Evolutionary conservation across 495 filamentous ascomycete genomes (phyloP).

Genomic region (Melanomma pulvis-pyrius): DNA sequence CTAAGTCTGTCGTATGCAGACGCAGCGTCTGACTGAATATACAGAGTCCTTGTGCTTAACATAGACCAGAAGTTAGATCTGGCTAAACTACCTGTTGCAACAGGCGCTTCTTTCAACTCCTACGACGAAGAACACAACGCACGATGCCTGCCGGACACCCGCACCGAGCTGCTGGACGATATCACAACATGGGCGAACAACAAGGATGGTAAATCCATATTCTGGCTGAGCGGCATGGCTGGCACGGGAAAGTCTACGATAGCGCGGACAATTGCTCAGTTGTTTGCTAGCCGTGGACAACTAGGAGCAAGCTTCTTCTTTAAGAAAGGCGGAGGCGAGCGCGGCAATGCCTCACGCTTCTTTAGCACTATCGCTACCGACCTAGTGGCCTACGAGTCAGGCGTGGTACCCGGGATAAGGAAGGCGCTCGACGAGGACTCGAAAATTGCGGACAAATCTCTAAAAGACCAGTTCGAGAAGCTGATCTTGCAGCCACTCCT

Average conservation of each 20-base stretch:
- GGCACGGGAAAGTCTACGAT: slow-evolving; percentile 47
- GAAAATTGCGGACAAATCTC: slow-evolving; percentile 11
- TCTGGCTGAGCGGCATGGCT: slow-evolving; percentile 45
- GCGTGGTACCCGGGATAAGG: slow-evolving; percentile 10
- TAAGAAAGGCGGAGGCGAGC: slow-evolving; percentile 33
- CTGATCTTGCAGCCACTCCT: slow-evolving; percentile 21
- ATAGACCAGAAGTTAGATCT: slow-evolving; percentile 1
- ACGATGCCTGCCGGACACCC: slow-evolving; percentile 32
- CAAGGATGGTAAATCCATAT: slow-evolving; percentile 30
- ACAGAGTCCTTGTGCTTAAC: not conserved
- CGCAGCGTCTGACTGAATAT: not conserved
- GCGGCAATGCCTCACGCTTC: slow-evolving; percentile 30
- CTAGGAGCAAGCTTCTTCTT: slow-evolving; percentile 40
- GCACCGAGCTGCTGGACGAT: slow-evolving; percentile 30
- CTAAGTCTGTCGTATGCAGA: not conserved
- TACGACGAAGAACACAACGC: slow-evolving; percentile 24
- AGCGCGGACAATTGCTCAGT: slow-evolving; percentile 35
- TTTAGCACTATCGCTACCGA: slow-evolving; percentile 36
- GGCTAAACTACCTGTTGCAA: slow-evolving; percentile 22
- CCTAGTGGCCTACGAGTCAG: slow-evolving; percentile 14
- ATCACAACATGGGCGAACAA: slow-evolving; percentile 33
- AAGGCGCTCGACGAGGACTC: slow-evolving; percentile 24
- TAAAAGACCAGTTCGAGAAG: slow-evolving; percentile 22
- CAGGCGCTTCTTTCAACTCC: slow-evolving; percentile 33
- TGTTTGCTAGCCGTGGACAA: slow-evolving; percentile 8